Base-by-base conservation (phyloP, 2,329 filamentous ascomycete genomes). In the Tolypocladium ophioglossoides region DNA sequence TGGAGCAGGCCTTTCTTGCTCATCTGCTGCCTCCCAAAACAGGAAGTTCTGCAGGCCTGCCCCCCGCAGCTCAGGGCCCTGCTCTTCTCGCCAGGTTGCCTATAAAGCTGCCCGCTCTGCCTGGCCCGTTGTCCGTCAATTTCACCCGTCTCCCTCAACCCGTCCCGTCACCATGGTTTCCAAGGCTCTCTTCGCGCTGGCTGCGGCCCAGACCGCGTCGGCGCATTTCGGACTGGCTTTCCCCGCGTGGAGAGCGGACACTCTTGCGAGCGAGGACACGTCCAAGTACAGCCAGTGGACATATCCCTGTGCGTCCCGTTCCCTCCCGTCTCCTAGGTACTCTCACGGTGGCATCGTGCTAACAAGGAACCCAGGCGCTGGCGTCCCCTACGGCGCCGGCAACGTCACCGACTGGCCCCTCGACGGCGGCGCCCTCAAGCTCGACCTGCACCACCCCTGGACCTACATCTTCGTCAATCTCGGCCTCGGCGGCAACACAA, bases 401-500 rank as follows among this genome's bases (percentile, higher is more conserved):
- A 78, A 78, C 62, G 67, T 72, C 52, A 80, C 78, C 53, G 75
- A 79, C 60, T 81, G 78, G 78, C 76, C 78, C 37, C 62, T 78
- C n/a, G 63, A 64, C 44, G 77, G 77, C 58, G 78, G 77, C 58
- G 68, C 72, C 38, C 61, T 81, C 51, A 64, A 68, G 58, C 70
- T 81, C 16, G 68, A 74, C 41, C 72, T 80, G 35, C 76, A 78
- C 67, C 78, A 80, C 66, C 59, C 65, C 8, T 80, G 75, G 75
- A 69, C 72, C 35, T 80, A 79, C 64, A 54, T 80, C 62, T 79
- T 74, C 62, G 64, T 81, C 67, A 80, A 80, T 66, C 68, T 80
- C 51, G 78, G 76, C 49, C 66, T 79, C 44, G 74, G 75, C 64
- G 64, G 64, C 47, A 77, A 78, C 65, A 65, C 78, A 24, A 76